Conservation (phyloP, 129 eudicot species). For the Ambrosia trifida region DNA sequence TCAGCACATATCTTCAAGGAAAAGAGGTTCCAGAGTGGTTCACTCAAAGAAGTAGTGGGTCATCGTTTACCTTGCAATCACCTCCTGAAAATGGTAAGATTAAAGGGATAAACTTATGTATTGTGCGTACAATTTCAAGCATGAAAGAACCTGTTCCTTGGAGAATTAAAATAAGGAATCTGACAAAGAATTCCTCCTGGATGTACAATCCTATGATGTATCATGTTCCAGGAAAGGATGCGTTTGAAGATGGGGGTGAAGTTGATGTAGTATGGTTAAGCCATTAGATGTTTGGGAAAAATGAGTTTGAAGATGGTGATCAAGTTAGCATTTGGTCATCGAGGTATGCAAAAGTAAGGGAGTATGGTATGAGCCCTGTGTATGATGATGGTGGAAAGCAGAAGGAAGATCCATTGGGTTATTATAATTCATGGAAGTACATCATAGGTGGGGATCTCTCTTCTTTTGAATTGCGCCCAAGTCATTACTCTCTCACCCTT, state of each 20-base stretch:
- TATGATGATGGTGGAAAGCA: background rate
- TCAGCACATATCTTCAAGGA: constrained; percentile 31
- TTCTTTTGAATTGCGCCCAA: too few relatives aligned
- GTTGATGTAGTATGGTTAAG: too few relatives aligned
- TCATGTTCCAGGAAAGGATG: background rate
- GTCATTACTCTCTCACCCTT: too few relatives aligned
- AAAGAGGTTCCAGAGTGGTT: constrained; percentile 23
- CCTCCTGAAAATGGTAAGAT: background rate
- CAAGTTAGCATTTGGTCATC: constrained; percentile 5
- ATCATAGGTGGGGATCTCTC: too few relatives aligned
- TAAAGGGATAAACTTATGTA: constrained; percentile 25
- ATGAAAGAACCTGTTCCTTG: background rate
- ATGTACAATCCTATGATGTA: background rate
- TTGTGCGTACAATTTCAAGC: constrained; percentile 6
- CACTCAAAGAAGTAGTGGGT: background rate
- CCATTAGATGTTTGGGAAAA: constrained; percentile 14
- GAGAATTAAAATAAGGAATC: constrained; percentile 8
- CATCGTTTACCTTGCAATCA: constrained; percentile 14
- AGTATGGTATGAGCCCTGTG: background rate
- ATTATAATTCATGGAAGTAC: background rate
- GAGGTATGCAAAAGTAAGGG: constrained; percentile 11
- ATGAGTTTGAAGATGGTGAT: constrained; percentile 17
- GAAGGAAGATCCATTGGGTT: too few relatives aligned
- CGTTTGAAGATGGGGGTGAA: too few relatives aligned
- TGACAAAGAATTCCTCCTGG: constrained; percentile 10